phyloP scores from a whole-genome alignment of 2,329 filamentous ascomycete genomes.

The Neonectria magnoliae region DNA sequence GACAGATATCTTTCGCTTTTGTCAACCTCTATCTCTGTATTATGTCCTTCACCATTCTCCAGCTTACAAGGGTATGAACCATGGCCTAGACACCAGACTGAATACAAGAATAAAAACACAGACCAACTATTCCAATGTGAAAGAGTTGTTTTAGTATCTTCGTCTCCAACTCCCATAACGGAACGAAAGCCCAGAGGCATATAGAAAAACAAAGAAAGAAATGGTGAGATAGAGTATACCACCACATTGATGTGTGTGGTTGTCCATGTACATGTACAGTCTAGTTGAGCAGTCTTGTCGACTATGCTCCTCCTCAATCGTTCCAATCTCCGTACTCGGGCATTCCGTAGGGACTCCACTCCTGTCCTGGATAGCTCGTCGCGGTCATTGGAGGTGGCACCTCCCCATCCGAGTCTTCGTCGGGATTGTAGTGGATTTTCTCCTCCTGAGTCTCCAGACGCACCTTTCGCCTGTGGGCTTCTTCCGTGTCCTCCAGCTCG shows the following conservation, averaged over 20 bases:
- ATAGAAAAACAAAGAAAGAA: neutral
- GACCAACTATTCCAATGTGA: neutral
- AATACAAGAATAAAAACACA: neutral
- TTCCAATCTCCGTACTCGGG: conserved; percentile 44
- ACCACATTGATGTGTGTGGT: neutral
- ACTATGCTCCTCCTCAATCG: conserved; percentile 20
- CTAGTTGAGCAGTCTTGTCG: neutral
- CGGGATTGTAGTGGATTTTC: conserved; percentile 59
- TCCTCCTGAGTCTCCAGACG: conserved; percentile 60
- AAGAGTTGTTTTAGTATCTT: neutral
- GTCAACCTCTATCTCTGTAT: neutral
- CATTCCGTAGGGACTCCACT: conserved; percentile 70
- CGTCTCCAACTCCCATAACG: neutral
- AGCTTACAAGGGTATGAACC: neutral
- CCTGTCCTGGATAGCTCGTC: conserved; percentile 75
- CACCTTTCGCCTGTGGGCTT: conserved; percentile 57
- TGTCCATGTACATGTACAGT: neutral
- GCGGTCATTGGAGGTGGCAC: conserved; percentile 68
- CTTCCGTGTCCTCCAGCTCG: conserved; percentile 55
- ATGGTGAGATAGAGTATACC: neutral
- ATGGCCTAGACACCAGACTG: neutral
- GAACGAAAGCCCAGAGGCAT: neutral
- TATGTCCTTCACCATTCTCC: neutral
- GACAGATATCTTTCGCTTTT: neutral
- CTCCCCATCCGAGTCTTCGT: conserved; percentile 47